These are phyloP conservation scores for Choanephora cucurbitarum DNA, from an alignment of 371 early-diverging fungal species.

Conservation along the genomic window DNA sequence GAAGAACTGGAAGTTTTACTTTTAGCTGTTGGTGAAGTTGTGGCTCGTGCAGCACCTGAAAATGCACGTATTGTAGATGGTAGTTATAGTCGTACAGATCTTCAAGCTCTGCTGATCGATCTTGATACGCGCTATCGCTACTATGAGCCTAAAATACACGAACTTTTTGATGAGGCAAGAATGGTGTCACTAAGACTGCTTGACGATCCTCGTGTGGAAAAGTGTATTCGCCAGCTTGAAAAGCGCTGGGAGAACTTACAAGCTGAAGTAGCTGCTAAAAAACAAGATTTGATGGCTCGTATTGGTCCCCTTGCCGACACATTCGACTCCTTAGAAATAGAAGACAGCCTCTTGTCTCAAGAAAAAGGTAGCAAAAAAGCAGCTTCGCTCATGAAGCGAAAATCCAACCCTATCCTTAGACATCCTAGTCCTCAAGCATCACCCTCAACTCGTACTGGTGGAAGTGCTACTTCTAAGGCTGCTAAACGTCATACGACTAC, in stretches of 20 bases:
- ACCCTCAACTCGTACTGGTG: slow-evolving; percentile 20
- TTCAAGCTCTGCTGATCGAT: slow-evolving; percentile 59
- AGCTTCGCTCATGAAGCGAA: slow-evolving; percentile 16
- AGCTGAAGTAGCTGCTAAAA: slow-evolving; percentile 47
- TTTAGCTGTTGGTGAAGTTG: slow-evolving; percentile 45
- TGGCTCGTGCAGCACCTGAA: slow-evolving; percentile 42
- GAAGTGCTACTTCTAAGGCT: background rate
- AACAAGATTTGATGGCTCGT: slow-evolving; percentile 40
- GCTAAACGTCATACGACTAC: slow-evolving; percentile 7
- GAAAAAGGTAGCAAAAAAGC: slow-evolving; percentile 28
- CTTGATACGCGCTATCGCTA: slow-evolving; percentile 58
- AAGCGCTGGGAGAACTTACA: slow-evolving; percentile 56
- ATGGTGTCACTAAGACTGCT: slow-evolving; percentile 45
- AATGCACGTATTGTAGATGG: slow-evolving; percentile 37
- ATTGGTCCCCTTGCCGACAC: slow-evolving; percentile 38
- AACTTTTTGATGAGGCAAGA: slow-evolving; percentile 49
- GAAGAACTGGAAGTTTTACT: slow-evolving; percentile 55
- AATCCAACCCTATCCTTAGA: slow-evolving; percentile 28
- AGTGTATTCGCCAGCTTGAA: slow-evolving; percentile 41
- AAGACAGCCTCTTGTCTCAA: slow-evolving; percentile 16
- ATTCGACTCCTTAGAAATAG: slow-evolving; percentile 20
- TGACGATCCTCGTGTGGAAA: slow-evolving; percentile 51
- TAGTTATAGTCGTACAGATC: slow-evolving; percentile 44
- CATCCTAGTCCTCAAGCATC: slow-evolving; percentile 28
- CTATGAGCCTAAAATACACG: slow-evolving; percentile 55